These are phyloP conservation scores for Cydonia oblonga DNA, from an alignment of 331 rosid genomes.

Conservation along the genomic window DNA sequence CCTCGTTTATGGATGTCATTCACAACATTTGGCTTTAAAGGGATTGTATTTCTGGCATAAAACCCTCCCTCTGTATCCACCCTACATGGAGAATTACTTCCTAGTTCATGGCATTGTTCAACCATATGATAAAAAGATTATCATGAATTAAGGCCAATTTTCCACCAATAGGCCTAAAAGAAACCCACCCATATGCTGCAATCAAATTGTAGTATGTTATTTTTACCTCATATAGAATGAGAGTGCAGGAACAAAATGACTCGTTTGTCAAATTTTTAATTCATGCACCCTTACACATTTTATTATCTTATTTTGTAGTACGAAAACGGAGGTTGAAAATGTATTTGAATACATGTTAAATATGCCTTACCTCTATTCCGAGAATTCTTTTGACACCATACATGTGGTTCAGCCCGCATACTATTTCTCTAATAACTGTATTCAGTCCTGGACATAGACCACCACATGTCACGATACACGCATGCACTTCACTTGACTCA, in stretches of 20 bases:
- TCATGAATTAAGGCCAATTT: neutral
- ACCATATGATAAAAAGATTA: neutral
- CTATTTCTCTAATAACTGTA: conserved; percentile 42
- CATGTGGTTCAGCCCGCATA: conserved; percentile 39
- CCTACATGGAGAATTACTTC: conserved; percentile 14
- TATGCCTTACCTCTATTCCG: conserved; percentile 29
- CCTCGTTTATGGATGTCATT: conserved; percentile 48
- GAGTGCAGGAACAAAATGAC: neutral
- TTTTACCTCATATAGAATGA: neutral
- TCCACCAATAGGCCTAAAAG: neutral
- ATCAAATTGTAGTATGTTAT: neutral
- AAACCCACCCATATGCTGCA: neutral
- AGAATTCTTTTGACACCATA: conserved; percentile 30
- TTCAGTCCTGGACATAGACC: conserved; percentile 44
- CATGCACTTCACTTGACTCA: conserved; percentile 31
- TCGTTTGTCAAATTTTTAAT: neutral
- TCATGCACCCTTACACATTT: too few species aligned
- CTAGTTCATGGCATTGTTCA: neutral
- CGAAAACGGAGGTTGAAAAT: neutral
- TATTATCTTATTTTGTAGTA: too few species aligned
- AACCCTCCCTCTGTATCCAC: conserved; percentile 47
- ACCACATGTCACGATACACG: conserved; percentile 48
- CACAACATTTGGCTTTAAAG: conserved; percentile 37
- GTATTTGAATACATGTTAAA: neutral
- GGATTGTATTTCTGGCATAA: conserved; percentile 31